Evolutionary conservation across 1,139 yeast species (phyloP), one percentile per base, ranked within the genome.

Genomic region (Geotrichum bryndzae): DNA sequence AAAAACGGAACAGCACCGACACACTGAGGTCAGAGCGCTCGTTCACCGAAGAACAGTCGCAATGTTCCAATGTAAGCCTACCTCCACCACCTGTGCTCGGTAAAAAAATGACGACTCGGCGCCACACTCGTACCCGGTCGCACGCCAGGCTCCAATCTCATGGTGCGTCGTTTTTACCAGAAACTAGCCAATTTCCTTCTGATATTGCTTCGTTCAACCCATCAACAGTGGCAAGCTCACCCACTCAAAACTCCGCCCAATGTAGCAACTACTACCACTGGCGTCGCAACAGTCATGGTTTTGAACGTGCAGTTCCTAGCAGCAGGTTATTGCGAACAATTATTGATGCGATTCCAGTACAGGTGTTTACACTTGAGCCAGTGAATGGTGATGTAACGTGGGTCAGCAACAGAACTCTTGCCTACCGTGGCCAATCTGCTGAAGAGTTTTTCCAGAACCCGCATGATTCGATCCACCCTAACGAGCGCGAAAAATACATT

Each of bases 271-370:
- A 60, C 29, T 60, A 60, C 35, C 62, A 60, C 46, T 60, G 62
- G 62, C 57, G 62, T 8, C 35, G 62, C 8, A 56, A 53, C 7
- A 60, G 59, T 29, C 59, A 60, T 48, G 62, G 62, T 10, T 60
- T 53, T 53, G 62, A 60, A 35, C 46, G 62, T 6, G 62, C 62
- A 4, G 56, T 53, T 25, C 72, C 72, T 2, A 68, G 72, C 8
- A 68, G 69, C 60, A 58, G 66, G 25, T 65, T 74, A 13, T 63
- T 74, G 61, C 62, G 72, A 11, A 72, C 74, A 10, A 72, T 74
- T 31, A 70, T 74, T 48, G 76, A 74, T 61, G 74, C 76, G 1
- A 72, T 74, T 41, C 77, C 77, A 0, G 73, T 72, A n/a, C 76
- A 74, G 60, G 72, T 74, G 11, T 70, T 67, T 57, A 72, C 74